phyloP scores from a whole-genome alignment of 306 rosid genomes.

The Macrotyloma uniflorum region DNA sequence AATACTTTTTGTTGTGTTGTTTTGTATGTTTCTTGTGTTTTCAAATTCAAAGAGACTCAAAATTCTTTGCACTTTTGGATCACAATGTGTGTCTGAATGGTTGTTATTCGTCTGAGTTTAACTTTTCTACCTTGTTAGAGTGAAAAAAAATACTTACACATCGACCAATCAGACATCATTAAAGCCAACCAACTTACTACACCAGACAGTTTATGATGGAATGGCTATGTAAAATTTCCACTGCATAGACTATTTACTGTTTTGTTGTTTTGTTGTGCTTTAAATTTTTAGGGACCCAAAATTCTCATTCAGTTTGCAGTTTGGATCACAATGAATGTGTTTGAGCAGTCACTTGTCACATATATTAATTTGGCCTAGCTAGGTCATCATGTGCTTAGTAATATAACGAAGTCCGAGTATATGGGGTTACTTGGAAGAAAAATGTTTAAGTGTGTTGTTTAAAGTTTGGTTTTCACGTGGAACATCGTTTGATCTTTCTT shows the following conservation, averaged over 20 bases:
- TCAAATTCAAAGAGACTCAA: neutral
- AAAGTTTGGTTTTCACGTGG: constrained; percentile 43
- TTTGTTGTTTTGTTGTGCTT: neutral
- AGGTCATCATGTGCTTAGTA: constrained; percentile 27
- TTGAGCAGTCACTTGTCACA: neutral
- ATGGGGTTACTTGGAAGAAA: constrained; percentile 21
- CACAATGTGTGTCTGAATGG: neutral
- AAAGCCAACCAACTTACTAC: neutral
- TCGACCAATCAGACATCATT: neutral
- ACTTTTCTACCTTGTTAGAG: neutral
- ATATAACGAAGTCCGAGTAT: constrained; percentile 16
- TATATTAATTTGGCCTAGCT: neutral
- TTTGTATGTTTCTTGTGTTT: neutral
- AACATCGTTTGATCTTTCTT: constrained; percentile 26
- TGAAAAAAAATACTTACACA: no score
- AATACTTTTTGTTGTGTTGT: neutral
- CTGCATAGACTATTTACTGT: neutral
- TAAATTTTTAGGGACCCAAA: neutral
- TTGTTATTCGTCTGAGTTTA: neutral
- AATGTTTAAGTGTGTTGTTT: neutral
- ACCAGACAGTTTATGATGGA: neutral
- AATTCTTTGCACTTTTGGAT: constrained; percentile 8
- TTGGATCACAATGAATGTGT: constrained; percentile 7
- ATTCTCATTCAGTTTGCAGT: neutral
- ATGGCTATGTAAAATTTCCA: no score